A percentile compares a stretch with the other conserved stretches of the same genome.
Evolutionary conservation across 176 grass and related monocot species (phyloP).

Genomic region (Avena eriantha): DNA sequence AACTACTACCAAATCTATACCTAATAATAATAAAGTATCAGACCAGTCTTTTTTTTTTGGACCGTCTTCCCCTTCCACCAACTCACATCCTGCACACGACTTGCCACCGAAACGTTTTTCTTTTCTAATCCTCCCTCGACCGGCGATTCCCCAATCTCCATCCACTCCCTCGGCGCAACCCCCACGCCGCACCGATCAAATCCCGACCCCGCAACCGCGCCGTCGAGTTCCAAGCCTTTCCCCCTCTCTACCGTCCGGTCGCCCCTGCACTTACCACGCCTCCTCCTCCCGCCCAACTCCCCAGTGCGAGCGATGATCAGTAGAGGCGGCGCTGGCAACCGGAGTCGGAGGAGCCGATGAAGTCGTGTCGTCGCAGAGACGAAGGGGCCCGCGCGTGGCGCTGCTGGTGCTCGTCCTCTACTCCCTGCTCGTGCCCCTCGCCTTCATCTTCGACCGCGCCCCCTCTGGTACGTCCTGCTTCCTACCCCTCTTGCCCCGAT

Average conservation of each 20-base stretch:
- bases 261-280: background rate
- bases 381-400: conserved; percentile 55
- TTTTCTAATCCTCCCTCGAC: too few relatives aligned
- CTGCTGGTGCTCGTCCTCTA: conserved; percentile 85
- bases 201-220: conserved; percentile 2
- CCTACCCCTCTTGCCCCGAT: background rate
- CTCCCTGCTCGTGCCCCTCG: conserved; percentile 85
- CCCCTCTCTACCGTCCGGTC: background rate
- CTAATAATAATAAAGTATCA: too few relatives aligned
- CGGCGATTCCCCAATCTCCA: background rate
- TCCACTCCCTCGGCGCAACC: conserved; percentile 1
- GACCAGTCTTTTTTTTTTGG: too few relatives aligned
- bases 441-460: conserved; percentile 71
- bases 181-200: conserved; percentile 7
- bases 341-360: conserved; percentile 47
- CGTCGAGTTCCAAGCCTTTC: background rate
- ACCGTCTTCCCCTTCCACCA: too few relatives aligned
- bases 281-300: background rate
- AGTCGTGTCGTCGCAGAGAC: conserved; percentile 61
- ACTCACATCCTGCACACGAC: too few relatives aligned
- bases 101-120: too few relatives aligned
- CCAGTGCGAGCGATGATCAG: conserved; percentile 46
- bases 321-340: background rate
- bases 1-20: too few relatives aligned
- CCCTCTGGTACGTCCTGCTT: conserved; percentile 52